phyloP scores from a whole-genome alignment of 2,329 filamentous ascomycete species.

The Laburnicola sp. region DNA sequence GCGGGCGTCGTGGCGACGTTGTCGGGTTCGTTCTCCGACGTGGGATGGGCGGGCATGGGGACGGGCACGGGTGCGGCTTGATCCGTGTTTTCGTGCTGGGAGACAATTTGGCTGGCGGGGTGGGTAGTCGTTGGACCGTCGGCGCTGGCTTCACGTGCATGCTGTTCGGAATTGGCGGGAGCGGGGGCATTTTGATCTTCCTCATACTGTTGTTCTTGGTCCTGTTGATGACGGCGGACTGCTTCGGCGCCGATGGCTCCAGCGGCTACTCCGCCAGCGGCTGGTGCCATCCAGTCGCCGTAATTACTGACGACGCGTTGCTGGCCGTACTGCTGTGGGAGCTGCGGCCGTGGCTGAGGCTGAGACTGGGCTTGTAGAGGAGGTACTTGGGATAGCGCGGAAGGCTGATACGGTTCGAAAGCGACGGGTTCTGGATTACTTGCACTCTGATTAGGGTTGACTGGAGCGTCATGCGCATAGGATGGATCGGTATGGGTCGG shows the following conservation, averaged over 20 bases:
- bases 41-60: no score
- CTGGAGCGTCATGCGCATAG: background rate
- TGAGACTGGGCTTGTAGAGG: slow-evolving; percentile 12
- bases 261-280: slow-evolving; percentile 49
- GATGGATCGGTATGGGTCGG: slow-evolving; percentile 1
- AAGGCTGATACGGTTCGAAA: background rate
- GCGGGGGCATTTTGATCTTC: slow-evolving; percentile 8
- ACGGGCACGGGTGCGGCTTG: background rate
- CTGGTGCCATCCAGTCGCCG: slow-evolving; percentile 59
- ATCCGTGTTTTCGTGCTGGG: background rate
- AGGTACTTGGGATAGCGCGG: background rate
- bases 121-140: background rate
- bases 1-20: slow-evolving; percentile 20
- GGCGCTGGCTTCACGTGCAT: background rate
- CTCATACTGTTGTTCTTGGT: slow-evolving; percentile 22
- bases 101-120: background rate
- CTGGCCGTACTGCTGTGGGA: slow-evolving; percentile 18
- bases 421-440: no score
- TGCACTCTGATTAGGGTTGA: no score
- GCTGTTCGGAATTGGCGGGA: background rate
- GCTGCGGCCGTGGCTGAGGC: background rate
- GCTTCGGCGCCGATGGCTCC: slow-evolving; percentile 46
- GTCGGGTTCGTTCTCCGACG: background rate
- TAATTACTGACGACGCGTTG: slow-evolving; percentile 50
- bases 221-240: slow-evolving; percentile 31